Conservation (phyloP, 148 eudicot genomes). For the Persicaria maculosa region DNA sequence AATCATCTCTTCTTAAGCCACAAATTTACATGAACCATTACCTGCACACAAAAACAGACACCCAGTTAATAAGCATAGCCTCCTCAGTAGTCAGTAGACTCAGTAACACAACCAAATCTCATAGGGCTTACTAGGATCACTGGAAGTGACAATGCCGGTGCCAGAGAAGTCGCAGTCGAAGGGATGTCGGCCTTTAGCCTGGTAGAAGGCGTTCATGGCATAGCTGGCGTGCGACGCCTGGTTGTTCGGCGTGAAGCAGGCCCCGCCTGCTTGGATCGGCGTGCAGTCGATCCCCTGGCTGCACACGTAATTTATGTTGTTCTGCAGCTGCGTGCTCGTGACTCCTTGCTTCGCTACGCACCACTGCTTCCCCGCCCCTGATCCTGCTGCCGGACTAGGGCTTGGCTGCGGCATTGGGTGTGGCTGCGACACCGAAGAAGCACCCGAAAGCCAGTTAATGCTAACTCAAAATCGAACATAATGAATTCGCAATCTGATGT, state of each 20-base stretch:
- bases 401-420: not conserved
- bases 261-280: conserved; percentile 33
- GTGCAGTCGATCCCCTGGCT: conserved; percentile 24
- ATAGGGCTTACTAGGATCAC: conserved; percentile 30
- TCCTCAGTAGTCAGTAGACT: not conserved
- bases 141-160: conserved; percentile 28
- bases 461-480: not conserved
- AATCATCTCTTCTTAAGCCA: conserved; percentile 10
- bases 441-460: not conserved
- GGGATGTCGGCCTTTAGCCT: conserved; percentile 23
- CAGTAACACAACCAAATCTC: conserved; percentile 4
- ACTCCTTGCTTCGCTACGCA: conserved; percentile 9
- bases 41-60: conserved; percentile 14
- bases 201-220: conserved; percentile 44
- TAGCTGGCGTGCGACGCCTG: conserved; percentile 32
- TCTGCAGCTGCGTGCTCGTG: not conserved
- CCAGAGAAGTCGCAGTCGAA: conserved; percentile 36
- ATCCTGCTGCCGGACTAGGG: not conserved
- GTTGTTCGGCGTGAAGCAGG: conserved; percentile 32
- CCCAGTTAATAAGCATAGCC: not conserved
- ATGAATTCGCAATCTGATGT: not conserved
- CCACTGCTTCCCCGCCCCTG: conserved; percentile 8
- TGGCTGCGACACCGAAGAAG: not conserved
- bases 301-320: conserved; percentile 1
- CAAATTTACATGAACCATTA: conserved; percentile 4